Percentiles rank a stretch among this genome's conserved stretches.
These are phyloP conservation scores for Conoideocrella luteorostrata DNA, from an alignment of 2,329 filamentous ascomycete species.

Conservation along the genomic window DNA sequence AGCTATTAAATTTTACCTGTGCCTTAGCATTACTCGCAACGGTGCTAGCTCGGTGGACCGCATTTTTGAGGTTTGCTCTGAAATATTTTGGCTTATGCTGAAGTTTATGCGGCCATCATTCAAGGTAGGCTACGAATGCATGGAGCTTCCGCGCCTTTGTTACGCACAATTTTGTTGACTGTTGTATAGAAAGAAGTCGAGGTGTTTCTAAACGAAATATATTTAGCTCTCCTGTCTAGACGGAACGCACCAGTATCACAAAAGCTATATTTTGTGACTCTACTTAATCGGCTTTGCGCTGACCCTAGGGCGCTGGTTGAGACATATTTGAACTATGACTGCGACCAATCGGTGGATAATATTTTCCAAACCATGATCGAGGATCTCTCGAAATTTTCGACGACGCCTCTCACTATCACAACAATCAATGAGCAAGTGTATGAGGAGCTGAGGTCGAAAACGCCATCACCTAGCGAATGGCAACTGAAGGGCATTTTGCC, in stretches of 20 bases:
- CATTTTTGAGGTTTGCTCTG: conserved; percentile 92
- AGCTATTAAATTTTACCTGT: conserved; percentile 94
- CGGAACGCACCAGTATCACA: conserved; percentile 81
- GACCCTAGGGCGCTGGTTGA: conserved; percentile 89
- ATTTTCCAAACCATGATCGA: conserved; percentile 95
- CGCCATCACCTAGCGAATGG: conserved; percentile 65
- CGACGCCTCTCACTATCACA: conserved; percentile 68
- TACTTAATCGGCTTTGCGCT: conserved; percentile 75
- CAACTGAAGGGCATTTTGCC: conserved; percentile 79
- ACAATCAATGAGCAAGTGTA: conserved; percentile 77
- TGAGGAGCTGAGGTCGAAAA: conserved; percentile 66
- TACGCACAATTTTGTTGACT: conserved; percentile 17
- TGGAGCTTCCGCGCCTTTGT: not conserved
- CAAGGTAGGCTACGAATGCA: conserved; percentile 56
- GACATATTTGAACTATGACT: conserved; percentile 97
- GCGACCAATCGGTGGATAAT: conserved; percentile 90
- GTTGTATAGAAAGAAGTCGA: conserved; percentile 78
- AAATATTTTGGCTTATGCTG: conserved; percentile 97
- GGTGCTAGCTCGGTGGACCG: conserved; percentile 86
- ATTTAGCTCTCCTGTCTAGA: conserved; percentile 84
- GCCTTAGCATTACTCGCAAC: conserved; percentile 88
- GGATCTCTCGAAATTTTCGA: conserved; percentile 82
- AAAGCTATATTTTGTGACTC: conserved; percentile 83
- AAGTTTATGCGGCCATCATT: conserved; percentile 89
- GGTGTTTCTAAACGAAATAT: conserved; percentile 96